A percentile compares a stretch with the other conserved stretches of the same genome.
These are phyloP conservation scores for Talaromyces thailandensis DNA, from an alignment of 495 filamentous ascomycete genomes.

Conservation along the genomic window DNA sequence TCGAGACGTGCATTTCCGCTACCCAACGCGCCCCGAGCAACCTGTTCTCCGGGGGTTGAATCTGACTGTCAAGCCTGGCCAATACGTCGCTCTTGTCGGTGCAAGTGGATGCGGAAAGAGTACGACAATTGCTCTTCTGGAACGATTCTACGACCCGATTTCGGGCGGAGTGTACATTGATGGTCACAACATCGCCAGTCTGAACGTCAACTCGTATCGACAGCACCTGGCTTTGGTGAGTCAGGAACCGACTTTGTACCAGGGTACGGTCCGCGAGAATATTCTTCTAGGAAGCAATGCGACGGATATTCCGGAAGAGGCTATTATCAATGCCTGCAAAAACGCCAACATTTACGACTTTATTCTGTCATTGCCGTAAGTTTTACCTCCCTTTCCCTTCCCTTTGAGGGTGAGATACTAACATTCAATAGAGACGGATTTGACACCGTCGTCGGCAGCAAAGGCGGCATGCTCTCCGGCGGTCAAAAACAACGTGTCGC, in stretches of 20 bases:
- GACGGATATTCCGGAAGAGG: slow-evolving; percentile 57
- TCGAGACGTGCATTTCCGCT: slow-evolving; percentile 71
- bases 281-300: slow-evolving; percentile 60
- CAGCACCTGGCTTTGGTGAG: slow-evolving; percentile 69
- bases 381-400: not conserved
- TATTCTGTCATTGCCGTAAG: slow-evolving; percentile 59
- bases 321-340: slow-evolving; percentile 65
- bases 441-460: slow-evolving; percentile 64
- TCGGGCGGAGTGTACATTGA: slow-evolving; percentile 66
- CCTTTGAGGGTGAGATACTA: slow-evolving; percentile 13
- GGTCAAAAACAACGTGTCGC: slow-evolving; percentile 82
- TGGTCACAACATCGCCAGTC: slow-evolving; percentile 58
- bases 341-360: slow-evolving; percentile 92
- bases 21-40: slow-evolving; percentile 71
- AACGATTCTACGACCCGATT: slow-evolving; percentile 78
- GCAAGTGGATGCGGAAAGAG: slow-evolving; percentile 78
- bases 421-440: slow-evolving; percentile 54
- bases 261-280: slow-evolving; percentile 59
- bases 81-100: slow-evolving; percentile 74
- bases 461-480: slow-evolving; percentile 69
- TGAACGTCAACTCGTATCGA: slow-evolving; percentile 76
- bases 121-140: slow-evolving; percentile 70
- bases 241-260: slow-evolving; percentile 83
- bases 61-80: slow-evolving; percentile 62
- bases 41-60: slow-evolving; percentile 69